Evolutionary conservation across 2,329 filamentous ascomycete genomes (phyloP).

Genomic region (Cyanodermella asteris): DNA sequence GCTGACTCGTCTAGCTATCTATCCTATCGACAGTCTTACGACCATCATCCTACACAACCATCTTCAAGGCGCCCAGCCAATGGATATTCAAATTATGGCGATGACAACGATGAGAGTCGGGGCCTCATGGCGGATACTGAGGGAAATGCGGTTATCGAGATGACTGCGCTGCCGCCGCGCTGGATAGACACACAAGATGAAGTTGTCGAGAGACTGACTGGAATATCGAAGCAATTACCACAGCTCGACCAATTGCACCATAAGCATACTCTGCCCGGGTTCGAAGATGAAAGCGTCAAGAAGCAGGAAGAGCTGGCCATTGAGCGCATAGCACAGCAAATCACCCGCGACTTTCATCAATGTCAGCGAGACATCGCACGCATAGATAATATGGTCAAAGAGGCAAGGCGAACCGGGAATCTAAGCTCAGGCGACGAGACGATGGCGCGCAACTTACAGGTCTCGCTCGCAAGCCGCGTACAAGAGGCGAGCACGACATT

Average conservation of each 20-base stretch:
- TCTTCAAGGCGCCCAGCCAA: no score
- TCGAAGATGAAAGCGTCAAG: slow-evolving; percentile 86
- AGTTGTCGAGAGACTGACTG: slow-evolving; percentile 59
- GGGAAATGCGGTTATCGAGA: slow-evolving; percentile 89
- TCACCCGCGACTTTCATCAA: slow-evolving; percentile 71
- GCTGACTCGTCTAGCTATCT: slow-evolving; percentile 47
- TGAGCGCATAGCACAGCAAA: slow-evolving; percentile 70
- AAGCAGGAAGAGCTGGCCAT: slow-evolving; percentile 73
- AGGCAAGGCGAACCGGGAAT: slow-evolving; percentile 49
- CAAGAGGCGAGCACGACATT: slow-evolving; percentile 84
- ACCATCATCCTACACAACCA: slow-evolving; percentile 70
- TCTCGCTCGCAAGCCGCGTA: slow-evolving; percentile 66
- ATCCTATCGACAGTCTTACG: slow-evolving; percentile 96
- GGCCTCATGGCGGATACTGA: slow-evolving; percentile 77
- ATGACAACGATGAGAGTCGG: slow-evolving; percentile 42
- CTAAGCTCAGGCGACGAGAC: slow-evolving; percentile 70
- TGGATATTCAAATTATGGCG: slow-evolving; percentile 39
- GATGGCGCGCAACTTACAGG: slow-evolving; percentile 92
- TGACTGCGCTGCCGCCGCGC: slow-evolving; percentile 84
- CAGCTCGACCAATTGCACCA: slow-evolving; percentile 82
- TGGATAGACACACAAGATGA: slow-evolving; percentile 95
- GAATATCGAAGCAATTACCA: slow-evolving; percentile 63
- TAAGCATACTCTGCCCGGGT: slow-evolving; percentile 89
- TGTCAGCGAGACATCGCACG: slow-evolving; percentile 78
- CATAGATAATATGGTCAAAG: slow-evolving; percentile 69